Percentiles rank a stretch among this genome's conserved stretches.
Conservation (phyloP, 371 early-diverging fungal species). For the Actinomortierella wolfii region DNA sequence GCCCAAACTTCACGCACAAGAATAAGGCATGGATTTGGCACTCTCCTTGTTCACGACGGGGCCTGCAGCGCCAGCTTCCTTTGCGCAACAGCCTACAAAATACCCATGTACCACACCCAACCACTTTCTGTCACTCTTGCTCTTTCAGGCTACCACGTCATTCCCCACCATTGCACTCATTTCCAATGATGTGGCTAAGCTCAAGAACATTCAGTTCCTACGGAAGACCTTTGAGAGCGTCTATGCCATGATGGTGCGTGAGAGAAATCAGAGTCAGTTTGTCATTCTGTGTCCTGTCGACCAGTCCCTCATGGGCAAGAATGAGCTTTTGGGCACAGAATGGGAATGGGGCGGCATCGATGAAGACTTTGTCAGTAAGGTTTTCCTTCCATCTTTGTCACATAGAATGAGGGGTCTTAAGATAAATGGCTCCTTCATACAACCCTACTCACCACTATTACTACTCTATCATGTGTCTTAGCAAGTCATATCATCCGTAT, state of each 20-base stretch:
- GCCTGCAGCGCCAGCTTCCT: conserved; percentile 1
- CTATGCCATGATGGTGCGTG: conserved; percentile 20
- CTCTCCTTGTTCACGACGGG: conserved; percentile 22
- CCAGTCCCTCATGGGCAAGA: conserved; percentile 25
- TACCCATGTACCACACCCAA: conserved; percentile 30
- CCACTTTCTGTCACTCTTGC: conserved; percentile 34
- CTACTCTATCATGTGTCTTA: not conserved
- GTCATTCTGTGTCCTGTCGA: conserved; percentile 39
- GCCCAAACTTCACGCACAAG: too few species aligned
- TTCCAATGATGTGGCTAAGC: conserved; percentile 12
- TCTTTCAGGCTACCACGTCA: conserved; percentile 37
- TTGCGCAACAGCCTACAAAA: not conserved
- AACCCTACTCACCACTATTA: conserved; percentile 1
- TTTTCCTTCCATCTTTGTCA: not conserved
- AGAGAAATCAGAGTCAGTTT: conserved; percentile 19
- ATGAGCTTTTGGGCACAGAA: conserved; percentile 22
- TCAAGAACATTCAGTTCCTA: conserved; percentile 28
- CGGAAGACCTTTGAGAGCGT: conserved; percentile 21
- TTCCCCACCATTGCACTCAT: conserved; percentile 19
- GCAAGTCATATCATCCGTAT: conserved; percentile 36
- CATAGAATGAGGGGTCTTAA: not conserved
- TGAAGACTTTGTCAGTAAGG: conserved; percentile 38
- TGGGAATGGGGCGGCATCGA: conserved; percentile 48
- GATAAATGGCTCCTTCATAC: not conserved
- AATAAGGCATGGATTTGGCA: conserved; percentile 40